Evolutionary conservation across 2,329 filamentous ascomycete genomes (phyloP).

Genomic region (Nannizziopsis arthrosporioides): DNA sequence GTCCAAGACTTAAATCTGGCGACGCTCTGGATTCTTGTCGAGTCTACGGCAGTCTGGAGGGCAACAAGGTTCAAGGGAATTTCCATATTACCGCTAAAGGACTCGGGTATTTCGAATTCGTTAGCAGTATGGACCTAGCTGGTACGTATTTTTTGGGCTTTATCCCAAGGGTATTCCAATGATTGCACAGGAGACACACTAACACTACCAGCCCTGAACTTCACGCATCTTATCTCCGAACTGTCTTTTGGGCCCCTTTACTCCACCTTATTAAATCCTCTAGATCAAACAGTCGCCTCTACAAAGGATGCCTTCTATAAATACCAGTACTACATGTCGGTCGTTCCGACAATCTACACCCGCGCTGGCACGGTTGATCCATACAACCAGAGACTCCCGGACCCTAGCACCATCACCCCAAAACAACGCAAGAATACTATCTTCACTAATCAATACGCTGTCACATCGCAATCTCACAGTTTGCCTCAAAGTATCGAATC

Average conservation of each 20-base stretch:
- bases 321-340: constrained; percentile 93
- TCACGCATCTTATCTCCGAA: constrained; percentile 91
- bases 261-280: constrained; percentile 81
- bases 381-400: constrained; percentile 28
- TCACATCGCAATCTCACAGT: constrained; percentile 69
- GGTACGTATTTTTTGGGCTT: constrained; percentile 45
- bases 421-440: constrained; percentile 47
- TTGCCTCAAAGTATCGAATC: constrained; percentile 50
- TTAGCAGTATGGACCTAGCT: constrained; percentile 67
- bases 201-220: constrained; percentile 65
- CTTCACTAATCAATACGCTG: constrained; percentile 94
- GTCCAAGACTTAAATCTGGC: constrained; percentile 50
- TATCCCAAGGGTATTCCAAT: neutral
- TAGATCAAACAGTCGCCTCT: constrained; percentile 75
- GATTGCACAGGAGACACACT: neutral
- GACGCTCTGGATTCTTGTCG: constrained; percentile 64
- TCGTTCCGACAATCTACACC: constrained; percentile 90
- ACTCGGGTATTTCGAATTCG: constrained; percentile 81
- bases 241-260: constrained; percentile 97
- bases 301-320: constrained; percentile 77
- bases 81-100: constrained; percentile 95
- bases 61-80: constrained; percentile 95
- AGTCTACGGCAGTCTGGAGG: constrained; percentile 75
- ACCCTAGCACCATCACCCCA: constrained; percentile 26
- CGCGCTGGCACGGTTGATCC: constrained; percentile 34